Base-by-base conservation (phyloP, 306 rosid genomes). In the Vigna radiata region DNA sequence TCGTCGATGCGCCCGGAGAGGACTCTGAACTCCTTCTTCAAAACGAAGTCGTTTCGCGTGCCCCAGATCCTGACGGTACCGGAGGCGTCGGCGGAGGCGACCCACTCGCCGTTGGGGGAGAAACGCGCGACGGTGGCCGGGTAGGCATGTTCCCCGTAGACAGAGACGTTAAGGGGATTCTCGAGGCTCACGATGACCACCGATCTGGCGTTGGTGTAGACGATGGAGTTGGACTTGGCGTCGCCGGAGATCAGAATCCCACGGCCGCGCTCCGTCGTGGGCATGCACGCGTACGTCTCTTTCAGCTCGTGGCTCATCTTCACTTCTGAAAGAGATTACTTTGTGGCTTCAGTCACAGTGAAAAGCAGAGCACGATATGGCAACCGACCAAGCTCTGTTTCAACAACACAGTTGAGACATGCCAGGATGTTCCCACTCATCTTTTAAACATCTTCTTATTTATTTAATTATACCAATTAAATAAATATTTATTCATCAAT, bases 91-190 rank as follows among this genome's bases (percentile, higher is more conserved):
- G 97, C 96, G 1, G 97, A 92, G 15, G 97, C 97, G 59, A 95
- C 87, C 99, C 99, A 95, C 85, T 95, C 97, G 21, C 88, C 92
- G 70, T 95, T 95, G 4, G 99, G 99, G 5, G 99, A 95, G 75
- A 84, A 95, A 17, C 97, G 79, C 0, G 99, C 97, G 6, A 95
- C 96, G 6, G 97, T 92, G 76, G 88, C 87, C 1, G 91, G 97
- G 81, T 95, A 92, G 8, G 90, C 97, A 75, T 95, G 97, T 59
- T 95, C 97, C 3, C 91, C 96, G 50, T 95, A 92, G 18, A 92
- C 97, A 18, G 92, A 86, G 23, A 95, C 91, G 52, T 89, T 78
- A 12, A 95, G 97, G 2, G 97, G 99, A 44, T 90, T 89, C 7
- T 89, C 85, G 69, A 95, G 96, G 68, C 77, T 88, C 83, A 95